Conservation (phyloP, 2,329 filamentous ascomycete genomes). For the Aspergillus sp. region DNA sequence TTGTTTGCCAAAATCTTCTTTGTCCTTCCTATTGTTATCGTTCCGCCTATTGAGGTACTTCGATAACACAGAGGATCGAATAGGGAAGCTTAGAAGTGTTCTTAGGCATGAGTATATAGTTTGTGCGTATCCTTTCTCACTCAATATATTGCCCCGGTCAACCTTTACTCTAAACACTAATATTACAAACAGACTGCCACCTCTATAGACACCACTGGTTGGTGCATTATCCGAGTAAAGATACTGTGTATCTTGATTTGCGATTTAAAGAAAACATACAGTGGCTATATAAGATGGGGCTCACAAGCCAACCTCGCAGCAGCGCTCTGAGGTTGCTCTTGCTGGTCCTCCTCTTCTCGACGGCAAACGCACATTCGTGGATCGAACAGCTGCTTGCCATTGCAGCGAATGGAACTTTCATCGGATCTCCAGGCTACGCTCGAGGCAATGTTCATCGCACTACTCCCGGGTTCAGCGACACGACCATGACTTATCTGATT, state of each 20-base stretch:
- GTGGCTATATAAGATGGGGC: not conserved
- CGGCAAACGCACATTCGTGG: conserved; percentile 70
- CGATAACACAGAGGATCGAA: not conserved
- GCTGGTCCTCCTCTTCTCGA: conserved; percentile 30
- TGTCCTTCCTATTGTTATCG: not conserved
- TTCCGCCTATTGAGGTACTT: not conserved
- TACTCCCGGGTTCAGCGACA: conserved; percentile 58
- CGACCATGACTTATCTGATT: conserved; percentile 63
- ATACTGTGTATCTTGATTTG: not conserved
- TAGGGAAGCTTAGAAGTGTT: not conserved
- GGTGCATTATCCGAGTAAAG: conserved; percentile 14
- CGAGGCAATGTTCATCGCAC: conserved; percentile 67
- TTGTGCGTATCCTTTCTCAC: not conserved
- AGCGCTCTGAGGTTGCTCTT: conserved; percentile 17
- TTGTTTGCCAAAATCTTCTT: not conserved
- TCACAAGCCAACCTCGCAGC: conserved; percentile 7
- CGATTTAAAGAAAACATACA: not conserved
- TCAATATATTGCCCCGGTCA: not conserved
- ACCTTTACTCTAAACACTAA: conserved; percentile 5
- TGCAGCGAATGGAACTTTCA: conserved; percentile 70
- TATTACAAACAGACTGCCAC: not conserved
- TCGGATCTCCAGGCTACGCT: conserved; percentile 71
- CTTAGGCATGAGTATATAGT: not conserved
- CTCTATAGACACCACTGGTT: conserved; percentile 17
- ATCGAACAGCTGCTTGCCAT: conserved; percentile 74